Percentiles rank a stretch among this genome's conserved stretches.
phyloP scores from a whole-genome alignment of 1,284 basidiomycete species.

The Fomitopsis schrenkii region DNA sequence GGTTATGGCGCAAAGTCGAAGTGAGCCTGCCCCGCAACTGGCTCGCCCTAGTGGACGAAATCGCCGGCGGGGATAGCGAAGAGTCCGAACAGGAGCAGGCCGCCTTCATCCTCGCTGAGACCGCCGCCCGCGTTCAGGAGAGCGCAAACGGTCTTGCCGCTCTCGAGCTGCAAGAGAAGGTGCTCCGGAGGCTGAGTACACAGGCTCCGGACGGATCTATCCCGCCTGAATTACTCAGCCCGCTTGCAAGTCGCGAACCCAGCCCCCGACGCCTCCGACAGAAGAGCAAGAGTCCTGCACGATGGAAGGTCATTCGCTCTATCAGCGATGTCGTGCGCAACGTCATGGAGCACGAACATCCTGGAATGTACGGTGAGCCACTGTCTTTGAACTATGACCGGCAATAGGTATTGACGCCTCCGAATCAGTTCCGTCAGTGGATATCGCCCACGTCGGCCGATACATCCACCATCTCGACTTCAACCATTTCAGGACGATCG shows the following conservation, averaged over 20 bases:
- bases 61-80: slow-evolving; percentile 63
- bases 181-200: slow-evolving; percentile 50
- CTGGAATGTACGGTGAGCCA: slow-evolving; percentile 64
- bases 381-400: not conserved
- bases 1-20: slow-evolving; percentile 77
- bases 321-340: slow-evolving; percentile 72
- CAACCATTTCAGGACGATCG: slow-evolving; percentile 92
- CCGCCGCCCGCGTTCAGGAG: slow-evolving; percentile 42
- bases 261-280: slow-evolving; percentile 68
- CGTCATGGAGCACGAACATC: slow-evolving; percentile 55
- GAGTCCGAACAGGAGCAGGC: slow-evolving; percentile 44
- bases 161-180: slow-evolving; percentile 52
- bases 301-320: slow-evolving; percentile 74
- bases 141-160: slow-evolving; percentile 38
- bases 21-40: slow-evolving; percentile 74
- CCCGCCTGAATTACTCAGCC: slow-evolving; percentile 68
- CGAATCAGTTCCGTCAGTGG: slow-evolving; percentile 59
- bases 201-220: slow-evolving; percentile 58
- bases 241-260: slow-evolving; percentile 73
- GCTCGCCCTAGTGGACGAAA: slow-evolving; percentile 74
- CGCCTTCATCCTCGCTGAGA: slow-evolving; percentile 60
- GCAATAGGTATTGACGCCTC: slow-evolving; percentile 5
- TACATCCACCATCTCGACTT: slow-evolving; percentile 82
- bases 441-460: slow-evolving; percentile 72
- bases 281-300: slow-evolving; percentile 74